Evolutionary conservation across 768 basidiomycete species (phyloP).

Genomic region (Clavaria fumosa): DNA sequence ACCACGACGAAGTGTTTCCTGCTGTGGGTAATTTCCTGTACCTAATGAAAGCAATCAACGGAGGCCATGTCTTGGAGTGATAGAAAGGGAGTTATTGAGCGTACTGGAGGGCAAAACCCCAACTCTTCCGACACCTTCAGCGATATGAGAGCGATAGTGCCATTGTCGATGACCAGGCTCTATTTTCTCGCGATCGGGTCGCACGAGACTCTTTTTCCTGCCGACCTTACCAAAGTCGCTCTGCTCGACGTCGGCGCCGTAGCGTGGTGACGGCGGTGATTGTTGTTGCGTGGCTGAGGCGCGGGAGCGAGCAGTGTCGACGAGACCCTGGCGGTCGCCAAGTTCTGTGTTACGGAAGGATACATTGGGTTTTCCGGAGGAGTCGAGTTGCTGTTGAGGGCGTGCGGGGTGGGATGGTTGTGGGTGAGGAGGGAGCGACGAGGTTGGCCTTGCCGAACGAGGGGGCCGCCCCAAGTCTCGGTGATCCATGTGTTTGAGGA

Average conservation of each 20-base stretch:
- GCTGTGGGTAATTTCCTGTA: conserved; percentile 67
- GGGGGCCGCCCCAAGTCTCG: neutral
- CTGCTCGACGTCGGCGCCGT: conserved; percentile 28
- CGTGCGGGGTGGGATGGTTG: neutral
- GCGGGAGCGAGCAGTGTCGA: conserved; percentile 50
- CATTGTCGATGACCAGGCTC: conserved; percentile 88
- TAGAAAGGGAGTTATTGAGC: conserved; percentile 21
- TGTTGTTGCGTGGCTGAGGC: conserved; percentile 31
- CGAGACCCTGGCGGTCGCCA: conserved; percentile 27
- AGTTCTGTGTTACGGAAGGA: conserved; percentile 10
- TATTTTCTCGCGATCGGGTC: conserved; percentile 91
- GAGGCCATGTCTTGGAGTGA: neutral
- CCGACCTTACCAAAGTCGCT: conserved; percentile 37
- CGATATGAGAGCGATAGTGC: conserved; percentile 85
- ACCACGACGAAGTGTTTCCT: conserved; percentile 55
- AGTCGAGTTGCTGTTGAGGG: too few relatives aligned
- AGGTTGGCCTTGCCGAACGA: neutral
- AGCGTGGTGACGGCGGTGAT: conserved; percentile 24
- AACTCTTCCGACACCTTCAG: conserved; percentile 45
- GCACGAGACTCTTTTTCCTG: conserved; percentile 85
- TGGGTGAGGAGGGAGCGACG: neutral
- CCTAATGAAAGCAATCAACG: conserved; percentile 23
- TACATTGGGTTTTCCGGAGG: too few relatives aligned
- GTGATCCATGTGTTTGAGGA: neutral
- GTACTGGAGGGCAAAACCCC: conserved; percentile 72